Percentiles rank a stretch among this genome's conserved stretches.
phyloP scores from a whole-genome alignment of 83 land plant species.

The Thuja plicata region DNA sequence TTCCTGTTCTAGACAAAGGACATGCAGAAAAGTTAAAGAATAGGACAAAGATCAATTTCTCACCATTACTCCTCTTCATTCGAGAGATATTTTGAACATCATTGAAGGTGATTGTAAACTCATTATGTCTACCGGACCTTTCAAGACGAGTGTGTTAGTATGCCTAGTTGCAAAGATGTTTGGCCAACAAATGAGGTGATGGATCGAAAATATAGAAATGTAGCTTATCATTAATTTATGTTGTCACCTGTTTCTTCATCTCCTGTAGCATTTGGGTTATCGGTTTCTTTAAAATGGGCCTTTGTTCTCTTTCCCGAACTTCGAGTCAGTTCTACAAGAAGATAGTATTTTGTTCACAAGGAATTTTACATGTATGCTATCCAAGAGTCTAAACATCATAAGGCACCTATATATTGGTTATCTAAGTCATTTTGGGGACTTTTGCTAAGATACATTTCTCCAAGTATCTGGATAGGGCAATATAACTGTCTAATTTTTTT shows the following conservation, averaged over 20 bases:
- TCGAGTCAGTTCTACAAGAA: not conserved
- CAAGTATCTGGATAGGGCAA: not conserved
- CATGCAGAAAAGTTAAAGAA: not conserved
- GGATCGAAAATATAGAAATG: not conserved
- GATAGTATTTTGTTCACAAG: not conserved
- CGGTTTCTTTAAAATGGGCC: not conserved
- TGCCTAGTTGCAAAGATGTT: not conserved
- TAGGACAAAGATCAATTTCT: not conserved
- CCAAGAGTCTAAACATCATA: not conserved
- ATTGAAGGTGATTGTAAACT: not conserved
- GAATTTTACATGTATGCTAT: not conserved
- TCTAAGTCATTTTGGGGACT: not conserved
- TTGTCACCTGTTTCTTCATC: not conserved
- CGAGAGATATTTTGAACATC: not conserved
- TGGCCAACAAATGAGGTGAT: conserved; percentile 10
- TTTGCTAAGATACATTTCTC: not conserved
- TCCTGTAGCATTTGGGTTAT: not conserved
- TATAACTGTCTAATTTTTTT: not conserved
- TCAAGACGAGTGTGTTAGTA: conserved; percentile 10
- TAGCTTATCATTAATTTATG: not conserved
- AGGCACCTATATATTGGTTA: not conserved
- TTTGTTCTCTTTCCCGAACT: too few species aligned
- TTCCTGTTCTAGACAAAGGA: conserved; percentile 24
- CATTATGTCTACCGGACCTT: not conserved
- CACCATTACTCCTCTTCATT: not conserved